phyloP scores from a whole-genome alignment of 495 filamentous ascomycete genomes.

The Penicillium chermesinum region DNA sequence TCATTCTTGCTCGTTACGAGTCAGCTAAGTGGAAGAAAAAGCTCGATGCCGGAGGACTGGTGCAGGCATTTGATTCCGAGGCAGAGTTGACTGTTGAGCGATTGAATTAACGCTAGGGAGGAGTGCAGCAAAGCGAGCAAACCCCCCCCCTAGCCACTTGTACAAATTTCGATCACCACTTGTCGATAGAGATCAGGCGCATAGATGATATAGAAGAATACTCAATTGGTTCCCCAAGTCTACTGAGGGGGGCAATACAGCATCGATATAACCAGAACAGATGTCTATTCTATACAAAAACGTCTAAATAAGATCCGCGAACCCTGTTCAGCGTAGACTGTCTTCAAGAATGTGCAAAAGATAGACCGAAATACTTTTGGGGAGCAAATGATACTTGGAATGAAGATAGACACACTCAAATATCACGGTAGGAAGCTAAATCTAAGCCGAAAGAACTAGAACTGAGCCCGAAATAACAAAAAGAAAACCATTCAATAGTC shows the following conservation, averaged over 20 bases:
- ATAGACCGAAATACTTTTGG: no score
- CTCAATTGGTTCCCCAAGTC: neutral
- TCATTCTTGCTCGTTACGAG: slow-evolving; percentile 81
- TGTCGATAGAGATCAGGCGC: neutral
- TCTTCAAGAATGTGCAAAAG: no score
- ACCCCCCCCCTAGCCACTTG: no score
- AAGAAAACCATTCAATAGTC: slow-evolving; percentile 31
- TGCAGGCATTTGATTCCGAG: slow-evolving; percentile 40
- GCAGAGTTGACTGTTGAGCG: slow-evolving; percentile 35
- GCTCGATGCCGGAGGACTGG: slow-evolving; percentile 56
- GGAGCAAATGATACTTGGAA: no score
- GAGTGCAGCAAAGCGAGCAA: neutral
- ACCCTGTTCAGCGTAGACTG: no score
- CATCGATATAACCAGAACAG: neutral
- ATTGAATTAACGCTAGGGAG: slow-evolving; percentile 21
- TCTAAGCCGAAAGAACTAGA: neutral
- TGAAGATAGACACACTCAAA: no score
- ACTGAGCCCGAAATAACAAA: neutral
- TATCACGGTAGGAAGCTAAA: neutral
- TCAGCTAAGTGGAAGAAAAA: slow-evolving; percentile 85
- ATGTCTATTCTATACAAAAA: no score
- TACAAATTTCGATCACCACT: neutral
- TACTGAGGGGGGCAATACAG: neutral
- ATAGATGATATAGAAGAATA: neutral
- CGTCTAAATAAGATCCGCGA: no score